These are phyloP conservation scores for Tieghemiomyces parasiticus DNA, from an alignment of 192 early-diverging fungal species.

Conservation along the genomic window DNA sequence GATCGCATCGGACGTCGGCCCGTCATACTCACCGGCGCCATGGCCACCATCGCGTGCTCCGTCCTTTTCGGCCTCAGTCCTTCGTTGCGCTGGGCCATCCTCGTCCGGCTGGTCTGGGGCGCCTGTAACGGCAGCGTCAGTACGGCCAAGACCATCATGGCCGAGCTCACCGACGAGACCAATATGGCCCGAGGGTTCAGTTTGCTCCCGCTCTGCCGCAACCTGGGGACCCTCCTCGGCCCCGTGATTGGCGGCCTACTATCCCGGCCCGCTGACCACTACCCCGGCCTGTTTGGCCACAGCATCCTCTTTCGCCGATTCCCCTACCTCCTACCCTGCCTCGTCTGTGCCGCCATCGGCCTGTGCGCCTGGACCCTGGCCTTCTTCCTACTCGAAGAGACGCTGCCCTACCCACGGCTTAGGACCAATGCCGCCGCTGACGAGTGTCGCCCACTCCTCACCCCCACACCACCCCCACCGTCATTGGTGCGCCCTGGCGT, in stretches of 20 bases:
- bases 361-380: conserved; percentile 48
- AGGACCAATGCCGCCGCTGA: neutral
- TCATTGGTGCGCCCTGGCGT: neutral
- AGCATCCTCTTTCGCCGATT: conserved; percentile 39
- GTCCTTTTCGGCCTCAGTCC: conserved; percentile 58
- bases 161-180: conserved; percentile 70
- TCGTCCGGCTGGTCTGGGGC: conserved; percentile 45
- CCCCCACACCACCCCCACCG: neutral
- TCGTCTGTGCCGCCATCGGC: conserved; percentile 42
- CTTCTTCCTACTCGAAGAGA: conserved; percentile 44
- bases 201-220: conserved; percentile 57
- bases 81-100: conserved; percentile 39
- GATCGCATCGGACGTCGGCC: conserved; percentile 74
- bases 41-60: conserved; percentile 55
- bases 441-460: neutral
- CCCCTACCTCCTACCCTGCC: conserved; percentile 79
- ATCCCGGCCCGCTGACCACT: conserved; percentile 49
- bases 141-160: conserved; percentile 67
- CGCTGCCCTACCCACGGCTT: conserved; percentile 16
- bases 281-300: conserved; percentile 42
- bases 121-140: conserved; percentile 60
- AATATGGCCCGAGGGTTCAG: conserved; percentile 67
- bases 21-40: conserved; percentile 58
- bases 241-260: conserved; percentile 73
- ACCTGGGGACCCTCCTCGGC: conserved; percentile 43